Evolutionary conservation across 768 basidiomycete genomes (phyloP), one percentile per base, ranked within the genome.

Genomic region (Naganishia vishniacii): DNA sequence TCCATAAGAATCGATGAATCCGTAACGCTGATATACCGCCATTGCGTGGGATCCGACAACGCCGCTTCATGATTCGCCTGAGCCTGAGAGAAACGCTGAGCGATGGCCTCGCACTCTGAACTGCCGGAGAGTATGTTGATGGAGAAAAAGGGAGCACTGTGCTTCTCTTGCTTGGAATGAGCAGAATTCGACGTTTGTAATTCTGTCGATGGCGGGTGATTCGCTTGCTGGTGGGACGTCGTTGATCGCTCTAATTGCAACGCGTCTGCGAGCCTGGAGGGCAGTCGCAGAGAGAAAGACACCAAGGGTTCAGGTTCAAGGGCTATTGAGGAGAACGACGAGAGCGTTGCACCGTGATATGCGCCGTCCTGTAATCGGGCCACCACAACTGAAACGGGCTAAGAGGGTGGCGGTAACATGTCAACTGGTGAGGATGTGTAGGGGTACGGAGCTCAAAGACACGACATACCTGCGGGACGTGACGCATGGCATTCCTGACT

Each of bases 261-360:
- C 59, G 72, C 73, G 25, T 74, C 62, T 0, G 91, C 91, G 84
- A 94, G 88, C 3, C 91, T 82, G 0, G 91, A 94, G 4, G 93
- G 93, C 18, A 91, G 81, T 34, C 91, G 87, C 20, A 98, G 82
- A 18, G 91, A 87, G 75, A 97, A 98, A 0, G 90, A 83, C 71
- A 98, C 83, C 62, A 95, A 83, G 0, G 92, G 91, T 68, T 85
- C 80, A 1, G 93, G 93, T 68, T 91, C 84, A 81, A 98, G 84
- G 2, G 93, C 85, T 72, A 97, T 85, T 29, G 91, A 91, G 23
- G 90, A 85, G 74, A 98, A 91, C 0, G 91, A 94, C 9, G 93
- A 93, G 32, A 98, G 81, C 0, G 93, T 97, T 23, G 91, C 91
- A 68, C 93, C 92, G 76, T 95, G 92, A 71, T 83, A 90, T 15